Conservation (phyloP, 208 protist genomes). For the Vickermania ingenoplastis region DNA sequence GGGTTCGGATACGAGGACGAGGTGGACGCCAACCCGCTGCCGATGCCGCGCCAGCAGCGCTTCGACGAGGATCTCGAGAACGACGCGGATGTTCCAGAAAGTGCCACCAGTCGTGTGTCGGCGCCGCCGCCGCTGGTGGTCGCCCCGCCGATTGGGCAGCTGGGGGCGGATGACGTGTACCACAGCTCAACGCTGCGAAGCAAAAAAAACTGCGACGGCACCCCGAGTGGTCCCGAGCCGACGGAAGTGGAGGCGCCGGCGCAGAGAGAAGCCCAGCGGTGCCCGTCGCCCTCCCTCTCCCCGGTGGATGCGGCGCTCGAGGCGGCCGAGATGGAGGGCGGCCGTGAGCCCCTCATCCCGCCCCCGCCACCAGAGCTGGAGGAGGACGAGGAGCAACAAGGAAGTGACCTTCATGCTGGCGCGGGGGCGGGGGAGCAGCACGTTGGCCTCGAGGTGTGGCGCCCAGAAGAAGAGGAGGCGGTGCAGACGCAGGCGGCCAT, state of each 20-base stretch:
- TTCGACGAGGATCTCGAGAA: slow-evolving; percentile 2
- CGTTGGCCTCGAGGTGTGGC: neutral
- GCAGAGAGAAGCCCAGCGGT: no score
- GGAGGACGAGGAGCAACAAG: neutral
- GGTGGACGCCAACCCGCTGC: slow-evolving; percentile 7
- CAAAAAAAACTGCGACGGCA: no score
- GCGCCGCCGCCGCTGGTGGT: no score
- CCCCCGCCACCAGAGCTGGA: neutral
- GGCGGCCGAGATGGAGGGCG: neutral
- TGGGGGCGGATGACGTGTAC: no score
- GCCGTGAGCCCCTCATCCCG: neutral
- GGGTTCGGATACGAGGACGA: neutral
- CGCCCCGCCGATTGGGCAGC: no score
- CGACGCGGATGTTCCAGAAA: neutral
- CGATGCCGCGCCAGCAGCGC: slow-evolving; percentile 11
- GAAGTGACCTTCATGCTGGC: neutral
- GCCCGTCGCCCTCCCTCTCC: no score
- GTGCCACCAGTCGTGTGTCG: no score
- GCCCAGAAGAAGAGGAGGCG: neutral
- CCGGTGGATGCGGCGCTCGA: no score
- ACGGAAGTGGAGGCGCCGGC: neutral
- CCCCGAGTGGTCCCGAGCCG: no score
- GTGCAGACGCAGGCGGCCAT: neutral
- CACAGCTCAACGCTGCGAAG: no score
- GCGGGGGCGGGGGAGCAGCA: neutral